Conservation (phyloP, 176 grass and related monocot genomes). For the Tillandsia leiboldiana region DNA sequence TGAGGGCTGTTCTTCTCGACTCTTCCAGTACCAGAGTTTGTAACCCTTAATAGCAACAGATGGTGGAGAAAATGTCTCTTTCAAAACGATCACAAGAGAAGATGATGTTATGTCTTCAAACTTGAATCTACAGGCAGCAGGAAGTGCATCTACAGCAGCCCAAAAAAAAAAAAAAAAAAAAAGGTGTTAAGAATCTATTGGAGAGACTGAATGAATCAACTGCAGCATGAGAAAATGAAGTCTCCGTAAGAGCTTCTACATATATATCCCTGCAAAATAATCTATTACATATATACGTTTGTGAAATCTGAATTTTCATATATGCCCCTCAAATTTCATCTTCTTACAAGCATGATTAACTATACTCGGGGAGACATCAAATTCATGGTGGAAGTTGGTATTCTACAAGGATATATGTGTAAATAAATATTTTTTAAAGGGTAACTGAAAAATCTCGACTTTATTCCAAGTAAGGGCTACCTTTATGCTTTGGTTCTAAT, state of each 20-base stretch:
- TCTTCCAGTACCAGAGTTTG: constrained; percentile 90
- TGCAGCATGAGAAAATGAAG: constrained; percentile 12
- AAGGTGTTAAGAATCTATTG: background rate
- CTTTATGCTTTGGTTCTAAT: constrained; percentile 43
- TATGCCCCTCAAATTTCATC: background rate
- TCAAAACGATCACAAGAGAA: constrained; percentile 65
- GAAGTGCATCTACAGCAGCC: constrained; percentile 64
- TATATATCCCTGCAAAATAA: no score
- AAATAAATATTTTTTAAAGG: background rate
- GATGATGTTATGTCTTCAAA: constrained; percentile 72
- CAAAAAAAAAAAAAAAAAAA: background rate
- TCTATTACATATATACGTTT: no score
- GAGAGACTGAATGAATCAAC: constrained; percentile 12
- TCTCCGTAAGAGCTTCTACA: background rate
- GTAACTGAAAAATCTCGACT: background rate
- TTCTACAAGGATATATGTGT: background rate
- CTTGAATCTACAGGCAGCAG: constrained; percentile 75
- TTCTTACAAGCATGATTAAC: background rate
- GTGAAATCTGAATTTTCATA: no score
- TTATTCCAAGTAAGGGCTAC: constrained; percentile 28
- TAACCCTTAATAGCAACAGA: constrained; percentile 64
- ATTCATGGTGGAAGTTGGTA: background rate
- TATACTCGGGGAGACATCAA: no score
- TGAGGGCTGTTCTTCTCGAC: constrained; percentile 40
- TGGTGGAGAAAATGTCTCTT: constrained; percentile 48